Percentiles rank a stretch among this genome's conserved stretches.
phyloP scores from a whole-genome alignment of 345 rosid species.

The Noccaea caerulescens region DNA sequence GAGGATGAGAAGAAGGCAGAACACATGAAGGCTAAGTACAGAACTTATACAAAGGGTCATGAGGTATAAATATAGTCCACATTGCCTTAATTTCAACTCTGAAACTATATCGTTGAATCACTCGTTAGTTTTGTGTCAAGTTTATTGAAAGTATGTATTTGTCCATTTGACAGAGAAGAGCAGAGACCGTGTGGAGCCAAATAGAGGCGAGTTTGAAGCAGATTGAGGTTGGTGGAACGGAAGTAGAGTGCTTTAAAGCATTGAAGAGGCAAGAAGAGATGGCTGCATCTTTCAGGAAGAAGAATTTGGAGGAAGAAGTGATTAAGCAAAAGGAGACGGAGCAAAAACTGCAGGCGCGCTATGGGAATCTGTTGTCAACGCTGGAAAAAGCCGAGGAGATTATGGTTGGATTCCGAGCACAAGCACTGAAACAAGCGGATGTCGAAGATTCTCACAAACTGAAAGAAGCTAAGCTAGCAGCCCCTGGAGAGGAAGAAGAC shows the following conservation, averaged over 20 bases:
- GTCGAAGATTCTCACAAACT: constrained; percentile 28
- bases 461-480: constrained; percentile 35
- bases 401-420: constrained; percentile 51
- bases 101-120: background rate
- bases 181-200: constrained; percentile 73
- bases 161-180: constrained; percentile 61
- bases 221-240: constrained; percentile 85
- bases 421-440: constrained; percentile 61
- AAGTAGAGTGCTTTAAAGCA: constrained; percentile 87
- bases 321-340: constrained; percentile 91
- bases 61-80: constrained; percentile 58
- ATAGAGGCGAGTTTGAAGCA: constrained; percentile 80
- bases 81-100: background rate
- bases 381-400: constrained; percentile 62
- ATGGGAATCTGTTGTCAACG: constrained; percentile 65
- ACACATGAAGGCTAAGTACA: constrained; percentile 77
- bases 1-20: constrained; percentile 86
- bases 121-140: constrained; percentile 14
- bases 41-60: constrained; percentile 87
- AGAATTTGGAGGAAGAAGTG: constrained; percentile 81
- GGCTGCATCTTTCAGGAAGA: constrained; percentile 84
- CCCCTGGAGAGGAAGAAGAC: constrained; percentile 41
- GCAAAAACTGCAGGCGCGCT: constrained; percentile 67
- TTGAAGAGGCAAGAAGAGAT: constrained; percentile 93
- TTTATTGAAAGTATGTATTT: constrained; percentile 23